Evolutionary conservation across 345 rosid genomes (phyloP).

Genomic region (Linum trigynum): DNA sequence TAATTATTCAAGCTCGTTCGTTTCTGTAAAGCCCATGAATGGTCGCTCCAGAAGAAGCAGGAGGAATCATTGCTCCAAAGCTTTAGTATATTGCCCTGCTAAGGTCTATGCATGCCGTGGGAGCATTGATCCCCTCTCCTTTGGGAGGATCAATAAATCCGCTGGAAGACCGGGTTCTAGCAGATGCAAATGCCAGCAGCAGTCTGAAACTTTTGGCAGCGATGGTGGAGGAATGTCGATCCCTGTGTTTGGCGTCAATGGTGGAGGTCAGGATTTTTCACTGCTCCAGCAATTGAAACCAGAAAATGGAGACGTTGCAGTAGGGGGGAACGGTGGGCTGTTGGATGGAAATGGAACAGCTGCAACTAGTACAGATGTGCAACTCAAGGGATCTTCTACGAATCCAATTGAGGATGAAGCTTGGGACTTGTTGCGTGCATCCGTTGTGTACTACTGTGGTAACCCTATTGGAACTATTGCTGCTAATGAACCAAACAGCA

Average conservation of each 20-base stretch:
- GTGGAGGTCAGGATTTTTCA: constrained; percentile 26
- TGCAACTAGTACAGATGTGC: constrained; percentile 19
- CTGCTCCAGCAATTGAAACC: constrained; percentile 26
- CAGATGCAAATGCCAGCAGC: constrained; percentile 43
- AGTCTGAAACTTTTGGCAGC: constrained; percentile 32
- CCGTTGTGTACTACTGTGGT: constrained; percentile 68
- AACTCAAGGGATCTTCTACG: constrained; percentile 14
- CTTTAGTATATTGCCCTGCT: constrained; percentile 1
- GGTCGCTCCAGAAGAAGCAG: constrained; percentile 11
- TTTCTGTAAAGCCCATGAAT: constrained; percentile 13
- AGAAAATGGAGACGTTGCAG: constrained; percentile 21
- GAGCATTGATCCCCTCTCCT: background rate
- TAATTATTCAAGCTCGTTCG: constrained; percentile 15
- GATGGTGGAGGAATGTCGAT: constrained; percentile 24
- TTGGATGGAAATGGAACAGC: constrained; percentile 14
- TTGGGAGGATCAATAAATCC: background rate
- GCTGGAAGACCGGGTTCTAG: constrained; percentile 8
- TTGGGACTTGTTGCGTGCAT: constrained; percentile 63
- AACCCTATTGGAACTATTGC: constrained; percentile 87
- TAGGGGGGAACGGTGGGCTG: constrained; percentile 20
- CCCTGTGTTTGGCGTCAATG: constrained; percentile 21
- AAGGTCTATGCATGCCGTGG: constrained; percentile 12
- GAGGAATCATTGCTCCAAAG: constrained; percentile 14
- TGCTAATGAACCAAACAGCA: constrained; percentile 70
- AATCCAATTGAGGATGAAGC: constrained; percentile 74